Evolutionary conservation across 2,329 filamentous ascomycete species (phyloP), one percentile per base, ranked within the genome.

Genomic region (Parastagonospora nodorum): DNA sequence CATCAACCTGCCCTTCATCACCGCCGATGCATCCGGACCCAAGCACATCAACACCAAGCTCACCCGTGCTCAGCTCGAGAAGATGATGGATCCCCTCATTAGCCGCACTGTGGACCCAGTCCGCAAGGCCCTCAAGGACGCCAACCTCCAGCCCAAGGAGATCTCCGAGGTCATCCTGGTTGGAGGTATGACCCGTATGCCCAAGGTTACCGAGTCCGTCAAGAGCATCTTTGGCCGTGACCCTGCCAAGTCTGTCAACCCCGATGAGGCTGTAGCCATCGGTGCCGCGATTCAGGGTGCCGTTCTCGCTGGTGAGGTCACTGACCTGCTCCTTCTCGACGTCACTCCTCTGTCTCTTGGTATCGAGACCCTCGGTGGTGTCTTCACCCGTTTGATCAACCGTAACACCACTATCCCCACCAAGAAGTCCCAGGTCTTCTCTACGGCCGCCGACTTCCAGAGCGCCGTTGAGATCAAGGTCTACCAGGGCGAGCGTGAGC

Each of bases 381-480:
- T 97, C 71, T 96, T 97, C 84, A 97, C 93, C 60, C 91, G 92
- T 74, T 79, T 97, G 77, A 97, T 97, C 84, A 96, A 96, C 88
- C 90, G 93, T 69, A 97, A 97, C 86, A 97, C 93, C 73, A 97
- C 93, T 63, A 97, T 97, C 74, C 93, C 93, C 50, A 97, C 93
- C 81, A 97, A 97, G 88, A 97, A 97, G 84, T 97, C 92, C 10
- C 92, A 97, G 82, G 87, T 92, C 74, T 97, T 97, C 87, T 97
- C 92, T 49, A 97, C 93, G 44, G 92, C 92, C 47, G 92, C 93
- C 64, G 93, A 97, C 77, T 96, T 95, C 89, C 93, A 97, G 84
- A 96, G 90, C 58, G 93, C 92, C 66, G 93, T 97, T 73, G 92
- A 97, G 84, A 97, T 97, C 84, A 97, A 97, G 89, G 93, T 97